A percentile compares a stretch with the other conserved stretches of the same genome.
Evolutionary conservation across 192 early-diverging fungal genomes (phyloP).

Genomic region (Endogone sp.): DNA sequence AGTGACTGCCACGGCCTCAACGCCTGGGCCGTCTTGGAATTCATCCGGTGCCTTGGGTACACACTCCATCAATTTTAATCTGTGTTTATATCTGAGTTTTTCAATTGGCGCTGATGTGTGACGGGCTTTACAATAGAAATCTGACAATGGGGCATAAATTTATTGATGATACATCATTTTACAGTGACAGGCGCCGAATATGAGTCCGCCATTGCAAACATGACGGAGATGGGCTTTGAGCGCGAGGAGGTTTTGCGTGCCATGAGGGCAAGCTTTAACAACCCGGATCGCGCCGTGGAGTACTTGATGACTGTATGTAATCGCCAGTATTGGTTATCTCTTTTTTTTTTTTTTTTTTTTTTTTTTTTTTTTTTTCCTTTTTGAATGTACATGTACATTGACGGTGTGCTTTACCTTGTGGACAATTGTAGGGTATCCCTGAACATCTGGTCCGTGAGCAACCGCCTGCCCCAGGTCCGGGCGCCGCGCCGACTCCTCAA

Average conservation of each 20-base stretch:
- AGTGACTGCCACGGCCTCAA: conserved; percentile 33
- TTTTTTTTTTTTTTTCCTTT: too few relatives aligned
- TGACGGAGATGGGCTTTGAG: conserved; percentile 96
- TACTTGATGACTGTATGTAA: conserved; percentile 82
- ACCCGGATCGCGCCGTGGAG: conserved; percentile 95
- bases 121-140: too few relatives aligned
- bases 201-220: conserved; percentile 76
- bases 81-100: too few relatives aligned
- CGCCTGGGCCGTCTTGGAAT: conserved; percentile 23
- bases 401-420: too few relatives aligned
- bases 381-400: too few relatives aligned
- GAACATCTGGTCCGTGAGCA: conserved; percentile 52
- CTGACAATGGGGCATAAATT: too few relatives aligned
- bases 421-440: conserved; percentile 80
- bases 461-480: conserved; percentile 34
- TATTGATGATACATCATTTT: neutral
- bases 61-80: too few relatives aligned
- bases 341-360: conserved; percentile 7
- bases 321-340: neutral
- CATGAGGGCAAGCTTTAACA: conserved; percentile 96
- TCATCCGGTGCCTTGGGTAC: conserved; percentile 38
- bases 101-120: too few relatives aligned
- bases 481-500: conserved; percentile 29
- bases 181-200: conserved; percentile 75
- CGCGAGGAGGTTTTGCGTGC: conserved; percentile 81